Conservation (phyloP, 2,329 filamentous ascomycete genomes). For the Zalaria sp. region DNA sequence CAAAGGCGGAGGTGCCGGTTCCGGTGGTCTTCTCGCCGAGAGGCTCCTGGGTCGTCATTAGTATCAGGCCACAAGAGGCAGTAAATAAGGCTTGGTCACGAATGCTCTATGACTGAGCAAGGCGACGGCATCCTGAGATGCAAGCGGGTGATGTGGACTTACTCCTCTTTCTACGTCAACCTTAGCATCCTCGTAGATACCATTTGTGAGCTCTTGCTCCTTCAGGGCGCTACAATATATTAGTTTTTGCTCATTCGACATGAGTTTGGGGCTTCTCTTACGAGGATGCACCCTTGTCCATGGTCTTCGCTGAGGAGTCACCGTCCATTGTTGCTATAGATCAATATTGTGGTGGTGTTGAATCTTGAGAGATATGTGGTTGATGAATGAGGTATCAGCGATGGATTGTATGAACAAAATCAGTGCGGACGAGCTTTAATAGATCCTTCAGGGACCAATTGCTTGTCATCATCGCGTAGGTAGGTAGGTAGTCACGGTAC, state of each 20-base stretch:
- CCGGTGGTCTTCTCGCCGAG: constrained; percentile 13
- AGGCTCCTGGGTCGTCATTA: constrained; percentile 3
- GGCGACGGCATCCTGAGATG: too few species aligned
- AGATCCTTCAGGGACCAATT: too few species aligned
- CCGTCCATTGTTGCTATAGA: constrained; percentile 12
- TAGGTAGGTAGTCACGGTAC: too few species aligned
- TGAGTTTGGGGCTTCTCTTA: constrained; percentile 3
- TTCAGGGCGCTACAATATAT: constrained; percentile 4
- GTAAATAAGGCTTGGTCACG: too few species aligned
- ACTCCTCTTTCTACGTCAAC: constrained; percentile 5
- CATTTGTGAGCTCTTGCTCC: constrained; percentile 10
- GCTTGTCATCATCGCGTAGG: too few species aligned
- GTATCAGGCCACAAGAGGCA: not conserved
- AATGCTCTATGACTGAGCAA: too few species aligned
- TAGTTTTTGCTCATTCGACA: not conserved
- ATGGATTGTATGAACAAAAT: too few species aligned
- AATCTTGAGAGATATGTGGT: too few species aligned
- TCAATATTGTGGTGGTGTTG: not conserved
- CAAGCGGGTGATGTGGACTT: not conserved
- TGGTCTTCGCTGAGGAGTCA: constrained; percentile 11
- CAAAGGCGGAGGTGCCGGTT: constrained; percentile 13
- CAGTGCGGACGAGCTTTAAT: too few species aligned
- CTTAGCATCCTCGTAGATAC: constrained; percentile 13
- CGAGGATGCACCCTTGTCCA: constrained; percentile 13
- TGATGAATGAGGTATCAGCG: too few species aligned